These are phyloP conservation scores for Ascodesmis nigricans DNA, from an alignment of 495 filamentous ascomycete species.

Conservation along the genomic window DNA sequence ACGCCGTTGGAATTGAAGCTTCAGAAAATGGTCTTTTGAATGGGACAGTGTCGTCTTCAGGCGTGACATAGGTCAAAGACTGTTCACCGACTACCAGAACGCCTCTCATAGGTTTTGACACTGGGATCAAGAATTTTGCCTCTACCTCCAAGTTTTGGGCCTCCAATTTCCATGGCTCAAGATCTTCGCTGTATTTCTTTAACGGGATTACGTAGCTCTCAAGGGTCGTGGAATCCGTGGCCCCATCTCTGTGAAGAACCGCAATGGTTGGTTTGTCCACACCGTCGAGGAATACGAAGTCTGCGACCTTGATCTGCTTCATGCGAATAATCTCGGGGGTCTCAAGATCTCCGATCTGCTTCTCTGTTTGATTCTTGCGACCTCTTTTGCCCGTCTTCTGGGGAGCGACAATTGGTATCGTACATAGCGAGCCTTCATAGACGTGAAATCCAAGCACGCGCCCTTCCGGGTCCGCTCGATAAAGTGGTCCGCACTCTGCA, in stretches of 20 bases:
- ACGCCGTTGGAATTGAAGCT: slow-evolving; percentile 63
- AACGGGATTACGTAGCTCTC: slow-evolving; percentile 31
- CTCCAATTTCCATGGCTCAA: slow-evolving; percentile 28
- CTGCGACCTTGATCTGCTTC: slow-evolving; percentile 67
- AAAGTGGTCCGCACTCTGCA: slow-evolving; percentile 24
- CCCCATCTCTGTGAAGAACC: slow-evolving; percentile 56
- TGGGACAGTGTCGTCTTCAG: slow-evolving; percentile 29
- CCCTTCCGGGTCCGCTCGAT: slow-evolving; percentile 62
- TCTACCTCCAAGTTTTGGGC: slow-evolving; percentile 46
- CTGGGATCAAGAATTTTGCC: slow-evolving; percentile 63
- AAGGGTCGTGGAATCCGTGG: slow-evolving; percentile 39
- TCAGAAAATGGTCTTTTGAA: slow-evolving; percentile 39
- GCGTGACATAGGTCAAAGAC: slow-evolving; percentile 59
- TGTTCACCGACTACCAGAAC: slow-evolving; percentile 72
- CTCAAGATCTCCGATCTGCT: slow-evolving; percentile 28
- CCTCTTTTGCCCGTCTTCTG: slow-evolving; percentile 10
- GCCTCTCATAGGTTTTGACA: slow-evolving; percentile 42
- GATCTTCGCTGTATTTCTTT: slow-evolving; percentile 18
- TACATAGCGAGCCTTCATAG: slow-evolving; percentile 69
- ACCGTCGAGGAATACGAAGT: slow-evolving; percentile 58
- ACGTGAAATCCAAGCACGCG: slow-evolving; percentile 65
- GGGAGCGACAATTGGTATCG: slow-evolving; percentile 41
- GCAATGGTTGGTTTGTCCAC: slow-evolving; percentile 58
- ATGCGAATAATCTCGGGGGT: slow-evolving; percentile 53
- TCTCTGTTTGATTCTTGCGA: slow-evolving; percentile 31